Evolutionary conservation across 495 filamentous ascomycete species (phyloP).

Genomic region (Alectoria sarmentosa): DNA sequence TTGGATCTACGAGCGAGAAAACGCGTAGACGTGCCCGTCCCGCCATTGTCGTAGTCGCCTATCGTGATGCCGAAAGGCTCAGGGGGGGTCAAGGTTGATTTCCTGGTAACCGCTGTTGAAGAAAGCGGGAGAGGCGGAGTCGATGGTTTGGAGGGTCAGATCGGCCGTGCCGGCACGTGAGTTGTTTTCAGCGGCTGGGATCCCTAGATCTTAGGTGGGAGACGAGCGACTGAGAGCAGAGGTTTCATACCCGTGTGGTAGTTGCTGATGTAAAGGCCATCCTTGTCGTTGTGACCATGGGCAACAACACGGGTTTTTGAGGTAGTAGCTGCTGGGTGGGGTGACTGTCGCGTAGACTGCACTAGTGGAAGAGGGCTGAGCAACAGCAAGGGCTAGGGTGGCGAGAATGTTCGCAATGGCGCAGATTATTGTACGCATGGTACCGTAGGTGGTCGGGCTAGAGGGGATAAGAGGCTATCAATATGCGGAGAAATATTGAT

Average conservation of each 20-base stretch:
- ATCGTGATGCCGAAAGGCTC: slow-evolving; percentile 38
- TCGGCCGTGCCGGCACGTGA: slow-evolving; percentile 39
- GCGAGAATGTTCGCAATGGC: background rate
- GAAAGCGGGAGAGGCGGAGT: slow-evolving; percentile 31
- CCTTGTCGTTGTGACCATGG: slow-evolving; percentile 26
- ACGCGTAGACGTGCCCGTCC: slow-evolving; percentile 7
- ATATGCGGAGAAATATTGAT: background rate
- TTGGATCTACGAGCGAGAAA: too few species aligned
- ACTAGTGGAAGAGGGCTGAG: background rate
- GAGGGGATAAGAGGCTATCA: background rate
- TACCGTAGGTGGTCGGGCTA: background rate
- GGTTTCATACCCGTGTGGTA: slow-evolving; percentile 39
- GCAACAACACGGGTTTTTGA: slow-evolving; percentile 35
- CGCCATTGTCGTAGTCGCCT: slow-evolving; percentile 28
- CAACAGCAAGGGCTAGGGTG: background rate
- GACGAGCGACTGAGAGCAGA: background rate
- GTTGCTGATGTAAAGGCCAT: slow-evolving; percentile 39
- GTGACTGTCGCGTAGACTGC: slow-evolving; percentile 21
- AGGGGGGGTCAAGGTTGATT: slow-evolving; percentile 31
- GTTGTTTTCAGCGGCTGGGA: background rate
- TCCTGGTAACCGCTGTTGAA: slow-evolving; percentile 39
- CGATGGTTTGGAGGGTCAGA: slow-evolving; percentile 34
- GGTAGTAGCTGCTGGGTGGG: slow-evolving; percentile 32
- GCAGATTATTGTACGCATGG: background rate
- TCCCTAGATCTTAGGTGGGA: background rate